phyloP scores from a whole-genome alignment of 495 filamentous ascomycete species.

The Penicillium parvum region DNA sequence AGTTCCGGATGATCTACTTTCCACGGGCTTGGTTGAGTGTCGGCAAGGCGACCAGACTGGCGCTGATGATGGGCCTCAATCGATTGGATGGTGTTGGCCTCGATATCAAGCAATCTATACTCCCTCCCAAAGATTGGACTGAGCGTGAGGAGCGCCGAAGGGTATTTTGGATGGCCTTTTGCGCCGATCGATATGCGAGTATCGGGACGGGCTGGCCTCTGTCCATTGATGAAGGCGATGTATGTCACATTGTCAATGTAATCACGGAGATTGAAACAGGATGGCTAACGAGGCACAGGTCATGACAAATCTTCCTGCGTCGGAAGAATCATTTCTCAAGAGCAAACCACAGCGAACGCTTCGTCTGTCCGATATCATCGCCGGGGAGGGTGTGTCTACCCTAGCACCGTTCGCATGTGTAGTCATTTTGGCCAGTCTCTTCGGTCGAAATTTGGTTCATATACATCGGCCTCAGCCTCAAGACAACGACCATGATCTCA shows the following conservation, averaged over 20 bases:
- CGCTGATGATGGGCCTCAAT: conserved; percentile 91
- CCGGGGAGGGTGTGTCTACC: conserved; percentile 61
- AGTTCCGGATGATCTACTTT: conserved; percentile 98
- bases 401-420: conserved; percentile 79
- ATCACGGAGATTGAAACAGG: conserved; percentile 4
- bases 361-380: conserved; percentile 67
- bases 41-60: conserved; percentile 69
- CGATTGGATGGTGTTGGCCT: conserved; percentile 79
- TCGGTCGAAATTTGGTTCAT: conserved; percentile 92
- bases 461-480: conserved; percentile 83
- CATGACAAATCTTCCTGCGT: conserved; percentile 75
- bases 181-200: conserved; percentile 85
- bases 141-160: conserved; percentile 87
- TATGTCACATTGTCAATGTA: conserved; percentile 31
- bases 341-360: conserved; percentile 67
- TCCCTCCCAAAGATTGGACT: conserved; percentile 84
- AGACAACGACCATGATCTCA: conserved; percentile 81
- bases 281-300: conserved; percentile 44
- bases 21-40: conserved; percentile 92
- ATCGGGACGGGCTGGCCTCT: conserved; percentile 98
- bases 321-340: conserved; percentile 82
- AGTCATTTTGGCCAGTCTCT: conserved; percentile 77
- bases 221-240: conserved; percentile 86
- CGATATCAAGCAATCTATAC: conserved; percentile 88
- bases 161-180: conserved; percentile 94